A percentile compares a stretch with the other conserved stretches of the same genome.
Conservation (phyloP, 177 flowering plant species). For the Tripterygium wilfordii region DNA sequence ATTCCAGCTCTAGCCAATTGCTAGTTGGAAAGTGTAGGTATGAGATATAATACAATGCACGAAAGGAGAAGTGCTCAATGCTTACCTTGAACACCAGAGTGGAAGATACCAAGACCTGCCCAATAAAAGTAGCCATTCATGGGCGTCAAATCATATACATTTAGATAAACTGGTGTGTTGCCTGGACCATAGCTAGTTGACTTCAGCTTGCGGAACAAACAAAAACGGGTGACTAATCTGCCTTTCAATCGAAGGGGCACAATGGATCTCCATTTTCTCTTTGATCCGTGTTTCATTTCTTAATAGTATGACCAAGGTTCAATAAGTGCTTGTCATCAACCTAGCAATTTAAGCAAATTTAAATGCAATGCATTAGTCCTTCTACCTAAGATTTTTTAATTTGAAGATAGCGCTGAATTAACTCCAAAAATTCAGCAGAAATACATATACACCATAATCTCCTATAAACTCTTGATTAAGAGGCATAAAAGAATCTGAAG, state of each 20-base stretch:
- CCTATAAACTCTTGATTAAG: no score
- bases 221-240: constrained; percentile 72
- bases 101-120: constrained; percentile 96
- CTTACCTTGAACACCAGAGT: constrained; percentile 96
- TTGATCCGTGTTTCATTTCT: constrained; percentile 57
- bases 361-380: no score
- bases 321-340: constrained; percentile 20
- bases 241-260: constrained; percentile 53
- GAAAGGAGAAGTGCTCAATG: not conserved
- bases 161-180: constrained; percentile 81
- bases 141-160: constrained; percentile 93
- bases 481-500: no score
- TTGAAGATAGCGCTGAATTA: no score
- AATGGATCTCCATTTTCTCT: constrained; percentile 69
- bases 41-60: not conserved
- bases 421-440: no score
- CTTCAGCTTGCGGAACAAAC: constrained; percentile 68
- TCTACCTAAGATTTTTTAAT: no score
- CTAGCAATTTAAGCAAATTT: constrained; percentile 10
- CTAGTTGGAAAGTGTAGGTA: no score
- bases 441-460: no score
- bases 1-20: not conserved
- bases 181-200: constrained; percentile 53
- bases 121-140: constrained; percentile 90
- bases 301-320: constrained; percentile 9